Conservation (phyloP, 495 filamentous ascomycete genomes). For the Thermothielavioides terrestris region DNA sequence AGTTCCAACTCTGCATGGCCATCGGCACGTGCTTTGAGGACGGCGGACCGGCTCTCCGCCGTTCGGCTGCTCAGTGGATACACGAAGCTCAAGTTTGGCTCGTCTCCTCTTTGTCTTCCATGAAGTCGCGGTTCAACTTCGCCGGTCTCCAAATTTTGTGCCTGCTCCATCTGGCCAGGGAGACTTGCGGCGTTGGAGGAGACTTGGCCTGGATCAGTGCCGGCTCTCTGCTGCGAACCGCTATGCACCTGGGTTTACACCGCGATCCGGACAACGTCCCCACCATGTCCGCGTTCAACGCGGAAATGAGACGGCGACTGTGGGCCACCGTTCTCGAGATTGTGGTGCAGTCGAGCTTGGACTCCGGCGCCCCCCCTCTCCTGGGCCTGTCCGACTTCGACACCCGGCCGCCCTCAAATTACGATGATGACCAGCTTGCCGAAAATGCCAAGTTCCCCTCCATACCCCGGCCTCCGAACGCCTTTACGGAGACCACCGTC, state of each 20-base stretch:
- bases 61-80: slow-evolving; percentile 51
- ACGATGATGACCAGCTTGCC: slow-evolving; percentile 37
- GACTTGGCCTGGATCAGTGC: slow-evolving; percentile 53
- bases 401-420: slow-evolving; percentile 45
- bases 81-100: slow-evolving; percentile 57
- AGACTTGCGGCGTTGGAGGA: slow-evolving; percentile 45
- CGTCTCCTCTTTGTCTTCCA: slow-evolving; percentile 38
- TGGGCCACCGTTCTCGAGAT: slow-evolving; percentile 62
- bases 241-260: slow-evolving; percentile 55
- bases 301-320: slow-evolving; percentile 59
- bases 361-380: slow-evolving; percentile 50
- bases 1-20: slow-evolving; percentile 56
- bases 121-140: slow-evolving; percentile 48
- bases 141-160: slow-evolving; percentile 50
- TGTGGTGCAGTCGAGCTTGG: slow-evolving; percentile 50
- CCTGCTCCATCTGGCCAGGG: slow-evolving; percentile 51
- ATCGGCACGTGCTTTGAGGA: slow-evolving; percentile 52
- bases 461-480: slow-evolving; percentile 10
- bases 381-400: slow-evolving; percentile 50
- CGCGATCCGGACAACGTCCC: slow-evolving; percentile 43
- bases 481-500: slow-evolving; percentile 35
- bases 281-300: slow-evolving; percentile 37
- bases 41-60: slow-evolving; percentile 37
- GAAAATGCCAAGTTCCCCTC: slow-evolving; percentile 17
- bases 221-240: slow-evolving; percentile 48